Percentiles rank a stretch among this genome's conserved stretches.
phyloP scores from a whole-genome alignment of 495 filamentous ascomycete species.

The Jackrogersella multiformis region DNA sequence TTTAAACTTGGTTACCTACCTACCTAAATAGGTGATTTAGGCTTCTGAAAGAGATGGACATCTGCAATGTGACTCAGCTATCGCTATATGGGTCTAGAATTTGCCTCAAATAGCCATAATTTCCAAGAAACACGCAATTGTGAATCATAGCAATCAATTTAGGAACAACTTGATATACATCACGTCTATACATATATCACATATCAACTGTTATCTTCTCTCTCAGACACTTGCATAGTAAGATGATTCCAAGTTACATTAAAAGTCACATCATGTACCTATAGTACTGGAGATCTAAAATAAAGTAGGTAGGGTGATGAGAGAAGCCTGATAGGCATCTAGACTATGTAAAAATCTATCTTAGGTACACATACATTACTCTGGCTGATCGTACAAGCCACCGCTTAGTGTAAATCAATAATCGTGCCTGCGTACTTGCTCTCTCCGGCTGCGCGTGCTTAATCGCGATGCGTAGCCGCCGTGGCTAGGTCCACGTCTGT shows the following conservation, averaged over 20 bases:
- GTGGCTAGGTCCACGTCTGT: constrained; percentile 57
- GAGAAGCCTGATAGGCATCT: too few species aligned
- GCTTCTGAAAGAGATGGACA: not conserved
- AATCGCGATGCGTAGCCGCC: constrained; percentile 47
- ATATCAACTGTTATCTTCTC: too few species aligned
- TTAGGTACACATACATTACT: not conserved
- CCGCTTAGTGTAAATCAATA: not conserved
- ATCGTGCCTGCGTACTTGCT: not conserved
- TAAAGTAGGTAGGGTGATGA: too few species aligned
- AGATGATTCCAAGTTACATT: too few species aligned
- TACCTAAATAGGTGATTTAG: constrained; percentile 3
- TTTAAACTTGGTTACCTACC: constrained; percentile 7
- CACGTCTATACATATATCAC: too few species aligned
- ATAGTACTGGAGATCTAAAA: too few species aligned
- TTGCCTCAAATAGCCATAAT: not conserved
- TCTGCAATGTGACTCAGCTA: not conserved
- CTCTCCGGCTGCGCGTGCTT: not conserved
- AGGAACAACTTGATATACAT: not conserved
- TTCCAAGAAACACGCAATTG: not conserved
- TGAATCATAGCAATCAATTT: not conserved
- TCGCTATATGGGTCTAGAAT: constrained; percentile 16
- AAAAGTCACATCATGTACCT: too few species aligned
- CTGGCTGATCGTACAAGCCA: not conserved
- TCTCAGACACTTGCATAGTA: too few species aligned
- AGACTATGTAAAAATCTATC: not conserved